Conservation (phyloP, 352 stramenopile genomes). For the Pythium apleroticum region DNA sequence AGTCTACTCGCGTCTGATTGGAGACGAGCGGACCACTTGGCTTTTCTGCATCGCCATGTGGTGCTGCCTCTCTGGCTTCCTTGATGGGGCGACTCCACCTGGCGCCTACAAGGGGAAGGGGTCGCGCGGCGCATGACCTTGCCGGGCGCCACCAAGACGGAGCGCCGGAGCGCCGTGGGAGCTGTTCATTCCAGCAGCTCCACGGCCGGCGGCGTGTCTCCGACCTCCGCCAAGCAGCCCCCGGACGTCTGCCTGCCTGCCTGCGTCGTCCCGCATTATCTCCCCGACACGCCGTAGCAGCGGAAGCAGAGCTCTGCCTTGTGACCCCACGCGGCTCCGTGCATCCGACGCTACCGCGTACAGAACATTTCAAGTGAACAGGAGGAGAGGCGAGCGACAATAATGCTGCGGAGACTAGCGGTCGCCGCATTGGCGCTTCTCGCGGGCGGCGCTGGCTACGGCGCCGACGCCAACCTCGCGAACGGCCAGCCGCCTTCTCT, state of each 20-base stretch:
- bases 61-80: slow-evolving; percentile 1
- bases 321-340: neutral
- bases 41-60: neutral
- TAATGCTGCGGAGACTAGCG: slow-evolving; percentile 3
- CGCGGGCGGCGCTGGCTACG: slow-evolving; percentile 6
- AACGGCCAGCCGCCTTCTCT: slow-evolving; percentile 43
- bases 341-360: neutral
- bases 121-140: neutral
- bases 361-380: neutral
- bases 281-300: no score
- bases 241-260: neutral
- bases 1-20: neutral
- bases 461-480: slow-evolving; percentile 16
- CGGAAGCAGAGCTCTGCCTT: no score
- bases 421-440: slow-evolving; percentile 22
- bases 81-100: neutral
- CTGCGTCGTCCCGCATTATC: no score
- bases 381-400: neutral
- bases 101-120: neutral
- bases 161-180: neutral
- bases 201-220: neutral
- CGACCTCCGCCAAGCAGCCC: neutral
- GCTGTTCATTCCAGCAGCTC: slow-evolving; percentile 6
- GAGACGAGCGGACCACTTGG: neutral
- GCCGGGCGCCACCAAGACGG: neutral